These are phyloP conservation scores for Chaetomium strumarium DNA, from an alignment of 2,329 filamentous ascomycete species.

Conservation along the genomic window DNA sequence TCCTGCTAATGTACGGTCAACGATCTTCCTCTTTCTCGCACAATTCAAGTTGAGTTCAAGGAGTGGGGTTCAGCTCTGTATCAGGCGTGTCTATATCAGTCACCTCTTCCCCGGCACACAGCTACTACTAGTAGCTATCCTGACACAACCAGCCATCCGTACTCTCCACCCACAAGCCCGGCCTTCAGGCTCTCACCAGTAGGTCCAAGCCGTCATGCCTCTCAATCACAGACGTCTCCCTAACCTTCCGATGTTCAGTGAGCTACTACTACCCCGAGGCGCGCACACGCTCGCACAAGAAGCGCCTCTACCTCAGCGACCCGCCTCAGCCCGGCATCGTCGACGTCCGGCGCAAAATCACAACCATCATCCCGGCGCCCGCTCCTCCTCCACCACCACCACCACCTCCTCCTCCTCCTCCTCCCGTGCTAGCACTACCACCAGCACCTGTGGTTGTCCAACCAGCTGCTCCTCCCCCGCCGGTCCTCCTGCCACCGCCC, in stretches of 20 bases:
- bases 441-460: constrained; percentile 20
- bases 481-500: constrained; percentile 19
- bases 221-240: neutral
- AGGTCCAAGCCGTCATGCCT: neutral
- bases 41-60: too few relatives aligned
- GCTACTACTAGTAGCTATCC: too few relatives aligned
- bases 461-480: constrained; percentile 18
- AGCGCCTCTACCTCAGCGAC: constrained; percentile 36
- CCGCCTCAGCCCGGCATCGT: constrained; percentile 33
- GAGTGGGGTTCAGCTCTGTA: too few relatives aligned
- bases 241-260: constrained; percentile 1
- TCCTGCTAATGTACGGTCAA: too few relatives aligned
- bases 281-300: constrained; percentile 30
- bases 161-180: too few relatives aligned
- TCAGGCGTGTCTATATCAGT: too few relatives aligned
- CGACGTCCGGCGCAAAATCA: constrained; percentile 33
- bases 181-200: too few relatives aligned
- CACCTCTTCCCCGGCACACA: too few relatives aligned
- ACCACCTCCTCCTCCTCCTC: neutral
- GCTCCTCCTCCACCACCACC: constrained; percentile 20
- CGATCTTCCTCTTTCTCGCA: too few relatives aligned
- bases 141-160: too few relatives aligned
- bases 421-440: constrained; percentile 8
- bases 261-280: neutral
- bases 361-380: constrained; percentile 34